phyloP scores from a whole-genome alignment of 257 asterid species.

The Nicotiana knightiana region DNA sequence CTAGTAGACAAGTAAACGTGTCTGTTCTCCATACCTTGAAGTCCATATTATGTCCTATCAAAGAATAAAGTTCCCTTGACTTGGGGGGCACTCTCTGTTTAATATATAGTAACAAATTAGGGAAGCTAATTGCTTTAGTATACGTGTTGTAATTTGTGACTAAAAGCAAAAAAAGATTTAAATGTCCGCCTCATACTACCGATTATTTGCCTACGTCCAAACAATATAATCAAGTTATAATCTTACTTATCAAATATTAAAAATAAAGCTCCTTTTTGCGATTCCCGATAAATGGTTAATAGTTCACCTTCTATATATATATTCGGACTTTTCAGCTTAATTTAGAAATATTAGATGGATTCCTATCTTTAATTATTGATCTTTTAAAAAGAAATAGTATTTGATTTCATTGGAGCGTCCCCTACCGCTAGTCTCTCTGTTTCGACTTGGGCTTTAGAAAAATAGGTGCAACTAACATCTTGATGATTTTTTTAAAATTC shows the following conservation, averaged over 20 bases:
- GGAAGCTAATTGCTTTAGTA: neutral
- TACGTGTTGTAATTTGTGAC: neutral
- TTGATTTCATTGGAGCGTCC: neutral
- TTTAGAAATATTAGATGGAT: neutral
- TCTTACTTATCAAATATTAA: neutral
- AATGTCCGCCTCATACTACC: slow-evolving; percentile 17
- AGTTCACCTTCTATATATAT: neutral
- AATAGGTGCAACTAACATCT: neutral
- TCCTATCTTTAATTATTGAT: neutral
- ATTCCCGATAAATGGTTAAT: neutral
- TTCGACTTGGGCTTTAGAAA: neutral
- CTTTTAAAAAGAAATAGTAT: neutral
- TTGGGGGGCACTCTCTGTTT: neutral
- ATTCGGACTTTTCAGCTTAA: neutral
- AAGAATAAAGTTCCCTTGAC: slow-evolving; percentile 13
- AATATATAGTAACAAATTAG: neutral
- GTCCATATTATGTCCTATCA: neutral
- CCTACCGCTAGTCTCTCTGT: neutral
- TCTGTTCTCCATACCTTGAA: neutral
- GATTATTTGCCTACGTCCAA: neutral
- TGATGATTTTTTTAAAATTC: too few species aligned
- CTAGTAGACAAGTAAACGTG: neutral
- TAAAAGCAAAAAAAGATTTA: neutral
- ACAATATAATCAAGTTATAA: neutral
- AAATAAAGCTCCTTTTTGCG: neutral